These are phyloP conservation scores for Alnus glutinosa DNA, from an alignment of 306 rosid species.

Conservation along the genomic window DNA sequence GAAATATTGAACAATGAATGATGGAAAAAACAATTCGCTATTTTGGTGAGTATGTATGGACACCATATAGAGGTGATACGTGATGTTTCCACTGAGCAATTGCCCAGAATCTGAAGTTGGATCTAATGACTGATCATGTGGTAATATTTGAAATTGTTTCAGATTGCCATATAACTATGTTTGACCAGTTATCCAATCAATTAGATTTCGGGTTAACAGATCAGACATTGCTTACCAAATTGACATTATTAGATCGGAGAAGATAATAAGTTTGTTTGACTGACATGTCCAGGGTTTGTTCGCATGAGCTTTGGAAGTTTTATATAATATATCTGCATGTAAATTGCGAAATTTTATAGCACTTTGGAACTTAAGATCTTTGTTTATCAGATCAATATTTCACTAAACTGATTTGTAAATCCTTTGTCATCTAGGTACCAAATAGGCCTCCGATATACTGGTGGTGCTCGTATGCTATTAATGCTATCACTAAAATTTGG, in stretches of 20 bases:
- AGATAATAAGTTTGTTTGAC: background rate
- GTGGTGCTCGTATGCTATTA: constrained; percentile 94
- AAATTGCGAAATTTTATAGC: background rate
- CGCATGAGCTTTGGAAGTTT: background rate
- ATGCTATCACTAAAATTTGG: constrained; percentile 93
- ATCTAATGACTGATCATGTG: background rate
- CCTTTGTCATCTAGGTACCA: constrained; percentile 71
- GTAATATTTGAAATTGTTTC: background rate
- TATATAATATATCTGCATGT: background rate
- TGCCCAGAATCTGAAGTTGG: background rate
- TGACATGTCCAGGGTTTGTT: background rate
- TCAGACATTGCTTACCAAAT: background rate
- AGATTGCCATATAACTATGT: background rate
- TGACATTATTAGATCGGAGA: background rate
- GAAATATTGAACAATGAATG: background rate
- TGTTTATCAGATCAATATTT: background rate
- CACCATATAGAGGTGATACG: background rate
- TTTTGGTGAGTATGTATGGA: background rate
- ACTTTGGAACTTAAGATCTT: background rate
- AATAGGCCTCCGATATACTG: constrained; percentile 94
- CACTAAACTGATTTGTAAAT: constrained; percentile 19
- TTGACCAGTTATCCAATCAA: background rate
- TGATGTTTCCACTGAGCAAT: background rate
- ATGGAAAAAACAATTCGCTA: background rate
- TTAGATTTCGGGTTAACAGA: background rate